Base-by-base conservation (phyloP, 2,329 filamentous ascomycete species). In the Byssochlamys sp. region DNA sequence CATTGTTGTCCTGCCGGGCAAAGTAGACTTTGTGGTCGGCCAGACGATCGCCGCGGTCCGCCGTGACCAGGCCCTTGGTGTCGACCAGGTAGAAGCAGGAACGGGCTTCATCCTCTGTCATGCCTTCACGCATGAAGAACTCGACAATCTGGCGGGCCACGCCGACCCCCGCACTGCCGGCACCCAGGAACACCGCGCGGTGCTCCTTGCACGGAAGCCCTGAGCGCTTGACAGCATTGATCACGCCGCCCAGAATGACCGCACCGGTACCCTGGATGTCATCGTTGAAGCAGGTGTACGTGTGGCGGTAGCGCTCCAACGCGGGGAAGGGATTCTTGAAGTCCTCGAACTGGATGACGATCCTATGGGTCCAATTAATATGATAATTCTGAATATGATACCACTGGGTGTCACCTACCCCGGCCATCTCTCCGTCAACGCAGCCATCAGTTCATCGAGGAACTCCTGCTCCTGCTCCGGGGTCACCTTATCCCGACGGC, bases 301-400 rank as follows among this genome's bases (percentile, higher is more conserved):
- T 83, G 71, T 91, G 81, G 66, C 90, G 88, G 78, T 97, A 97
- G 60, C 90, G 85, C 71, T 94, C 88, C 48, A 97, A 83, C 68
- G 95, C 92, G 61, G 89, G 88, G 83, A 97, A 99, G 52, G 94
- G 92, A 69, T 92, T 95, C 80, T 97, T 95, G 75, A 96, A 97
- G 71, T 97, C 94, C 74, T 97, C 92, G 67, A 96, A 97, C 73
- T 97, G 94, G 61, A 97, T 89, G 63, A 87, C 84, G 65, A 87
- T 86, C 62, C 82, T 83, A 66, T n/a, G n/a, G 39, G n/a, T 19
- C 4, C 2, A 19, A 24, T 45, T 25, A 59, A 48, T 19, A 26
- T 31, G 28, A 35, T 51, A 39, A 33, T 57, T 57, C 60, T 55
- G 51, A 19, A 33, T 28, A 6, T 14, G 5, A 52, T n/a, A 31